Evolutionary conservation across 208 protist genomes (phyloP).

Genomic region (Tritrichomonas musculus): DNA sequence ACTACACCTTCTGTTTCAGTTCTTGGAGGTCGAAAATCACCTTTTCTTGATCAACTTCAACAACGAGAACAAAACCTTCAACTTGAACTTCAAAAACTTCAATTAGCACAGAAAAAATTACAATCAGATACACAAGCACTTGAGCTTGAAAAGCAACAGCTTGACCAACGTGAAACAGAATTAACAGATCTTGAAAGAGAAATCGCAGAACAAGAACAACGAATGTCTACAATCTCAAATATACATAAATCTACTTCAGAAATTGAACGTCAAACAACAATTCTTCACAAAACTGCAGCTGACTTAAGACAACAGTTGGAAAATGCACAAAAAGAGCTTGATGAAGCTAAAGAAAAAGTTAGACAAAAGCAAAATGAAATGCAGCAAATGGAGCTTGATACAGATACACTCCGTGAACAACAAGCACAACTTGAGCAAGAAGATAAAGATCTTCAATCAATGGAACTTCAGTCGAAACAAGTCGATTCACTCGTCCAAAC

Average conservation of each 20-base stretch:
- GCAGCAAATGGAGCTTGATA: neutral
- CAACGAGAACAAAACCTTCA: neutral
- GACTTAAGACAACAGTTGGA: neutral
- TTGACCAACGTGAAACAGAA: neutral
- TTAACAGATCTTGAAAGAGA: neutral
- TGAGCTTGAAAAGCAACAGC: neutral
- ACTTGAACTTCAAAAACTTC: neutral
- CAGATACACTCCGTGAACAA: neutral
- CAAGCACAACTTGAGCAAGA: neutral
- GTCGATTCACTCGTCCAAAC: neutral
- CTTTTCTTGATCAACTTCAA: neutral
- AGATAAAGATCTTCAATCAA: neutral
- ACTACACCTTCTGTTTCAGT: neutral
- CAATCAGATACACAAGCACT: neutral
- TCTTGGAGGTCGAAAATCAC: neutral
- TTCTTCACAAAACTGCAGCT: neutral
- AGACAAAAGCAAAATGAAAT: neutral
- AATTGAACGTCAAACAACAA: neutral
- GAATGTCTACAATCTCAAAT: neutral
- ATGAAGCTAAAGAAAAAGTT: neutral
- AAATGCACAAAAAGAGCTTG: neutral
- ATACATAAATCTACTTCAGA: conserved; percentile 10
- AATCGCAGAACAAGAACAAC: neutral
- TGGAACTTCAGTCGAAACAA: neutral
- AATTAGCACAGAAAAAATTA: neutral